Percentiles rank a stretch among this genome's conserved stretches.
Conservation (phyloP, 176 grass and related monocot species). For the Canna indica region DNA sequence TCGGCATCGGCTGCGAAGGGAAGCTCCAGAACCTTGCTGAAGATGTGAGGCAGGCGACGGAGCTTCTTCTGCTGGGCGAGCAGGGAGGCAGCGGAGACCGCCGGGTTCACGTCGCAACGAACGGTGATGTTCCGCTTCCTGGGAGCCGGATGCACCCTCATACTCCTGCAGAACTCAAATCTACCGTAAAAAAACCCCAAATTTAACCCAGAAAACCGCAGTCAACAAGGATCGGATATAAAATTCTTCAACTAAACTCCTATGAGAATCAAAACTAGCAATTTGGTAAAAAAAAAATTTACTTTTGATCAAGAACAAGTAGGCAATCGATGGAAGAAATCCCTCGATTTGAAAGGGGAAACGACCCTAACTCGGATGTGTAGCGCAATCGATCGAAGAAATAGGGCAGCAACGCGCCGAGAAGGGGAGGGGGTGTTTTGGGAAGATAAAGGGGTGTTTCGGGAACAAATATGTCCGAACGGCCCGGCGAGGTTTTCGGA, state of each 20-base stretch:
- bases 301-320: background rate
- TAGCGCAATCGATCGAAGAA: background rate
- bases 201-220: background rate
- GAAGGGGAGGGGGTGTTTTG: background rate
- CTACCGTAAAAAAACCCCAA: background rate
- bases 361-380: background rate
- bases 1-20: constrained; percentile 82
- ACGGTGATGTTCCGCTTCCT: constrained; percentile 38
- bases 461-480: too few relatives aligned
- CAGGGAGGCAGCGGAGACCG: background rate
- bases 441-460: too few relatives aligned
- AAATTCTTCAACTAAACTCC: background rate
- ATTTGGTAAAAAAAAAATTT: background rate
- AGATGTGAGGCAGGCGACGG: constrained; percentile 86
- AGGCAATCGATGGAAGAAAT: background rate
- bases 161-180: constrained; percentile 15
- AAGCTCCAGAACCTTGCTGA: constrained; percentile 88
- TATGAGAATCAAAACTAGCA: background rate
- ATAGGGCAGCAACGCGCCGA: too few relatives aligned
- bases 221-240: background rate
- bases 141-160: constrained; percentile 36
- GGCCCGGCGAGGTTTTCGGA: too few relatives aligned
- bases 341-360: background rate
- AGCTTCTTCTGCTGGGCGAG: constrained; percentile 61
- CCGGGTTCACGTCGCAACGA: constrained; percentile 14